Conservation (phyloP, 495 filamentous ascomycete species). For the Podospora fimiseda region DNA sequence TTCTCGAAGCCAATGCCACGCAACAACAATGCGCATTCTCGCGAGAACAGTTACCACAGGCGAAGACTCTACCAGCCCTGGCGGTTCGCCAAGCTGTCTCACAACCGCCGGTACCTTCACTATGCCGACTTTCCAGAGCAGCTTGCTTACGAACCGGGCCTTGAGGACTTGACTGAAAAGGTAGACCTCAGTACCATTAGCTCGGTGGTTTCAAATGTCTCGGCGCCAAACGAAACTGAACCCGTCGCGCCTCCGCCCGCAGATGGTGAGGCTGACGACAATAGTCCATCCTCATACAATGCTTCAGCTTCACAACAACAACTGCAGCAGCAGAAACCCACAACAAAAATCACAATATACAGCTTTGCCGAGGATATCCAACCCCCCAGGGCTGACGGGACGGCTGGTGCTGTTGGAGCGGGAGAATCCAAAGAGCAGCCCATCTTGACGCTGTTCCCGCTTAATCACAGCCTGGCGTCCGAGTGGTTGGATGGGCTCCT, state of each 20-base stretch:
- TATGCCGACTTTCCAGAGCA: conserved; percentile 78
- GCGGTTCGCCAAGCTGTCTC: conserved; percentile 82
- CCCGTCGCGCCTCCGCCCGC: conserved; percentile 27
- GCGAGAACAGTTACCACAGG: conserved; percentile 28
- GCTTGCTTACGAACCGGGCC: conserved; percentile 55
- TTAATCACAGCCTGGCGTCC: conserved; percentile 74
- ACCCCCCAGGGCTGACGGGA: background rate
- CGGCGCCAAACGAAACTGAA: conserved; percentile 50
- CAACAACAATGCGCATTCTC: conserved; percentile 21
- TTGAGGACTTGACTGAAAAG: conserved; percentile 73
- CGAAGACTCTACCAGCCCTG: conserved; percentile 47
- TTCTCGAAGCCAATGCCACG: conserved; percentile 57
- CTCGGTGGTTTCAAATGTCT: conserved; percentile 90
- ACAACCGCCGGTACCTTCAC: conserved; percentile 86
- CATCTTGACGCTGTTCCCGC: conserved; percentile 75
- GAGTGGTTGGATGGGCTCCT: conserved; percentile 96
- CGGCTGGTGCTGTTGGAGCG: conserved; percentile 22
- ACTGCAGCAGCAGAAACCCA: conserved; percentile 38
- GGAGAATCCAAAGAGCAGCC: conserved; percentile 44
- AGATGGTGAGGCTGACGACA: conserved; percentile 29
- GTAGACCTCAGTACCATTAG: conserved; percentile 85
- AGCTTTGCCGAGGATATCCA: conserved; percentile 47
- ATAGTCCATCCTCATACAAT: conserved; percentile 28
- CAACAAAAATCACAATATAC: conserved; percentile 88
- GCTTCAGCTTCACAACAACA: conserved; percentile 22